Evolutionary conservation across 140 eudicot genomes (phyloP).

Genomic region (Stevia rebaudiana): DNA sequence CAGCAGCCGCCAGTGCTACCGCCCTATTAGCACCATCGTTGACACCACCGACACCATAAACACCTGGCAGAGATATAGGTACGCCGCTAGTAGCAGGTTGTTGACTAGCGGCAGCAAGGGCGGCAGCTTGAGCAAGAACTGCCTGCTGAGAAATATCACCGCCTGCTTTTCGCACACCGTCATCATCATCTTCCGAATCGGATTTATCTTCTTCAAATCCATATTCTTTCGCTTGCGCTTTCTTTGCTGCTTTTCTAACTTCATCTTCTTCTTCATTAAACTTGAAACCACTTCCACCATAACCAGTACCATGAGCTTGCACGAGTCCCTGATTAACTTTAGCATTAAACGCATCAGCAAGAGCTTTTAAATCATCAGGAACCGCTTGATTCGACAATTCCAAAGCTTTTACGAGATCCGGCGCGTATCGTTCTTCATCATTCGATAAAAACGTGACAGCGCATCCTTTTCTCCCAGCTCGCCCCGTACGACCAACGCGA

Average conservation of each 20-base stretch:
- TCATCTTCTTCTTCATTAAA: conserved; percentile 94
- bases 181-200: conserved; percentile 89
- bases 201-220: conserved; percentile 90
- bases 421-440: conserved; percentile 76
- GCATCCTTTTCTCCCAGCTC: conserved; percentile 84
- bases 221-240: conserved; percentile 90
- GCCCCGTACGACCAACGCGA: conserved; percentile 87
- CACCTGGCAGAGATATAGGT: conserved; percentile 42
- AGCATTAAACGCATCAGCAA: conserved; percentile 77
- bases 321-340: conserved; percentile 87
- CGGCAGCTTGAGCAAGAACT: conserved; percentile 59
- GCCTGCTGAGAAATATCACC: conserved; percentile 64
- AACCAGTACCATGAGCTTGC: conserved; percentile 93
- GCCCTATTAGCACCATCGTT: conserved; percentile 75
- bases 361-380: conserved; percentile 73
- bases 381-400: conserved; percentile 75
- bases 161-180: conserved; percentile 70
- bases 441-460: conserved; percentile 70
- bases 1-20: conserved; percentile 83
- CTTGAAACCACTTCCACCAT: conserved; percentile 91
- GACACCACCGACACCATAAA: conserved; percentile 27
- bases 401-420: conserved; percentile 83
- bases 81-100: conserved; percentile 39
- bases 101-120: conserved; percentile 52
- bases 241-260: conserved; percentile 83